These are phyloP conservation scores for Vitis hybrid DNA, from an alignment of 177 flowering plant species.

Conservation along the genomic window DNA sequence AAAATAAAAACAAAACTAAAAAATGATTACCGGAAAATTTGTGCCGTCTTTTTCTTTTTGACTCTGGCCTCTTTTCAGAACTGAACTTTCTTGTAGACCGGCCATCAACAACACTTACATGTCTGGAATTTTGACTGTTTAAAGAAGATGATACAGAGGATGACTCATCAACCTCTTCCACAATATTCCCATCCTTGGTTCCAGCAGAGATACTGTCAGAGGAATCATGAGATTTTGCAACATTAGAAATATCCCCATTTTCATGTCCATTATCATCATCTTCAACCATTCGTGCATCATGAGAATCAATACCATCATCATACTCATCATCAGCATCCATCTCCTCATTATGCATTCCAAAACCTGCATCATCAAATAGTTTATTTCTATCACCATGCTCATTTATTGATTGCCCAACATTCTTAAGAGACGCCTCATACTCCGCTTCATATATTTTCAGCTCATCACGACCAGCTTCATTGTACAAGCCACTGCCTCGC, in stretches of 20 bases:
- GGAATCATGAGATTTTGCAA: slow-evolving; percentile 26
- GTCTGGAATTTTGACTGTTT: slow-evolving; percentile 29
- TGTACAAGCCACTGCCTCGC: slow-evolving; percentile 63
- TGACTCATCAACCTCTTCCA: slow-evolving; percentile 27
- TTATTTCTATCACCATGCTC: slow-evolving; percentile 21
- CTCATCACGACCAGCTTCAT: slow-evolving; percentile 95
- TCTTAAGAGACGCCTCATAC: slow-evolving; percentile 76
- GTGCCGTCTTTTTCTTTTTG: slow-evolving; percentile 60
- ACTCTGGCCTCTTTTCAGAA: slow-evolving; percentile 35
- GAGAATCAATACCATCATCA: slow-evolving; percentile 75
- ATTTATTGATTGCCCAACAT: slow-evolving; percentile 26
- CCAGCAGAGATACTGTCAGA: slow-evolving; percentile 17
- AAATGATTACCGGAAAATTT: slow-evolving; percentile 49
- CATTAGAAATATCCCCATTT: slow-evolving; percentile 23
- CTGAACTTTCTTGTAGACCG: slow-evolving; percentile 37
- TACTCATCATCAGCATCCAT: slow-evolving; percentile 65
- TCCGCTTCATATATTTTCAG: slow-evolving; percentile 82
- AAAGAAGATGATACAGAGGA: slow-evolving; percentile 20
- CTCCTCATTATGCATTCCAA: slow-evolving; percentile 28
- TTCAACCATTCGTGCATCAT: slow-evolving; percentile 51
- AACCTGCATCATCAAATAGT: slow-evolving; percentile 23
- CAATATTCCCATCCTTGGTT: slow-evolving; percentile 18
- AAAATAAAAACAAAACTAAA: slow-evolving; percentile 4
- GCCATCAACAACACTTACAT: slow-evolving; percentile 19
- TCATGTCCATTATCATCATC: slow-evolving; percentile 35